Evolutionary conservation across 2,329 filamentous ascomycete genomes (phyloP), one percentile per base, ranked within the genome.

Genomic region (Zalaria obscura): DNA sequence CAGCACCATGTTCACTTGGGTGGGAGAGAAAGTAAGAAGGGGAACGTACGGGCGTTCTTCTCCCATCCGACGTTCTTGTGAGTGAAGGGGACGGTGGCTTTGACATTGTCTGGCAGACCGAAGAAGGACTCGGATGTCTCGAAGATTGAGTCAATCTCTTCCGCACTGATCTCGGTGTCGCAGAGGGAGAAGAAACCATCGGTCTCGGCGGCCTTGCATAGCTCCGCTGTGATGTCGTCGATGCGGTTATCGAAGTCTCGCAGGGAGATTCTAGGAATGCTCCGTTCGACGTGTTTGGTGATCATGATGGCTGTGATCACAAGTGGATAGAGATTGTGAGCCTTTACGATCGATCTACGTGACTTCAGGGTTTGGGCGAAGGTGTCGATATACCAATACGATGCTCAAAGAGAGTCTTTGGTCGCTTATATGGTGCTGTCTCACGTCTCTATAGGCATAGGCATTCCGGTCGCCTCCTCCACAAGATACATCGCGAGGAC

Each of bases 11-110:
- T 2, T 18, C 18, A 18, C 18, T 18, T 2, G 18, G 18, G 18
- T 18, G 18, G 18, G 18, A 18, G n/a, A 18, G 18, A 18, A 2
- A 18, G 18, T 18, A 2, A 18, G 18, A 18, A 18, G 18, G 18
- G 18, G 2, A 18, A 18, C 18, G 18, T 18, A 18, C 18, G 18
- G 18, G 18, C 62, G 46, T 65, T 68, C 54, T 72, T 72, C 59
- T 78, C 75, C 73, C 75, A 78, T 5, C 75, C 75, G 2, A 70
- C 68, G 47, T 79, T 78, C 44, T 67, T 63, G 4, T 59, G 59
- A 35, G 63, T 70, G 61, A 70, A 78, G 0, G 74, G 70, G 1
- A 76, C 70, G 4, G 59, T 64, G 10, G 65, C 63, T 51, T 79
- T 78, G 41, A 65, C 54, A 0, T 62, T 56, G 48, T 73, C 67